Conservation (phyloP, 2,329 filamentous ascomycete species). For the Monilinia polystroma region DNA sequence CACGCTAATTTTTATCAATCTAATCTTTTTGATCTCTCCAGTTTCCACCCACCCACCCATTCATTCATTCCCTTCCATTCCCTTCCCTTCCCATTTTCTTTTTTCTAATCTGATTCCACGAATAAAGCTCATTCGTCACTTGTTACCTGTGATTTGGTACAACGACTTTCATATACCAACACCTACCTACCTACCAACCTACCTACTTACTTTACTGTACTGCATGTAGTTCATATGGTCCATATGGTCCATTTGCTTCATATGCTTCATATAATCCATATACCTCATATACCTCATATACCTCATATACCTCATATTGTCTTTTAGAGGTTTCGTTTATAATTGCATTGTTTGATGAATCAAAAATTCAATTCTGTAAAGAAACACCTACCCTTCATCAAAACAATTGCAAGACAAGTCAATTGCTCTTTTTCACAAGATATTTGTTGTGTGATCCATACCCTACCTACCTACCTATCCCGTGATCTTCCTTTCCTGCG, state of each 20-base stretch:
- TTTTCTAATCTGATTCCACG: slow-evolving; percentile 4
- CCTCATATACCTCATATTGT: not conserved
- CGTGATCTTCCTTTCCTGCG: slow-evolving; percentile 17
- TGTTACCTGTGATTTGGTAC: not conserved
- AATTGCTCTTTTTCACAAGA: not conserved
- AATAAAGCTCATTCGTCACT: slow-evolving; percentile 10
- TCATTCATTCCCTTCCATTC: not conserved
- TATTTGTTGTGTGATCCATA: not conserved
- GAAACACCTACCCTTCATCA: no score
- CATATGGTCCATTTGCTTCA: not conserved
- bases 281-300: no score
- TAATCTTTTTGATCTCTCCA: slow-evolving; percentile 23
- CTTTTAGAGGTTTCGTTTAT: not conserved
- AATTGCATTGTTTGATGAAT: not conserved
- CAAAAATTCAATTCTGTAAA: not conserved
- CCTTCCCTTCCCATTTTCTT: not conserved
- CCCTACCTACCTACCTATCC: not conserved
- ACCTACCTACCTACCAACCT: no score
- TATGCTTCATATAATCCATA: not conserved
- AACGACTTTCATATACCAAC: not conserved
- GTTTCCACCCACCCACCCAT: not conserved
- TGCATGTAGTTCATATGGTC: no score
- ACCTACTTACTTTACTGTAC: no score
- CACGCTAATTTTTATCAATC: slow-evolving; percentile 25
- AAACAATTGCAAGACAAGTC: not conserved